Percentiles rank a stretch among this genome's conserved stretches.
phyloP scores from a whole-genome alignment of 192 early-diverging fungal species.

The Dissophora globulifera region DNA sequence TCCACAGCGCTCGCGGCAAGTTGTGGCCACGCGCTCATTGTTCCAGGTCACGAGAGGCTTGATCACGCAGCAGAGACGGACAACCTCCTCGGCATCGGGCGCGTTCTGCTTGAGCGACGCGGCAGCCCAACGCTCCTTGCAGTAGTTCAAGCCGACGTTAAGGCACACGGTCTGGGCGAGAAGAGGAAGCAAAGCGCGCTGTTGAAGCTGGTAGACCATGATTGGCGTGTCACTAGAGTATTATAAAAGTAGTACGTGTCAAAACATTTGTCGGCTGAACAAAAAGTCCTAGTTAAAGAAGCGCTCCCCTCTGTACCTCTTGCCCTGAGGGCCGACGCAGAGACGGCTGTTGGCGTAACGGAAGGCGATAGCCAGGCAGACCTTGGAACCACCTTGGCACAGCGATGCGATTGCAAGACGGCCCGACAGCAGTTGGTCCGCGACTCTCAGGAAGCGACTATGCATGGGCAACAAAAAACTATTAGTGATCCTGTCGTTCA shows the following conservation, averaged over 20 bases:
- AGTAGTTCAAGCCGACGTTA: slow-evolving; percentile 84
- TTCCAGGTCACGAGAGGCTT: slow-evolving; percentile 83
- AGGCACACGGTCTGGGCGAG: slow-evolving; percentile 71
- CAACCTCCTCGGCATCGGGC: slow-evolving; percentile 67
- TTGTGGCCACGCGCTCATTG: slow-evolving; percentile 73
- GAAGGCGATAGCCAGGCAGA: slow-evolving; percentile 71
- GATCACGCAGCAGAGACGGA: slow-evolving; percentile 80
- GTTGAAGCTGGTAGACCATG: slow-evolving; percentile 81
- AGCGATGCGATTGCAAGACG: slow-evolving; percentile 76
- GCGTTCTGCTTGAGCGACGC: slow-evolving; percentile 50
- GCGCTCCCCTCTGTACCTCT: no score
- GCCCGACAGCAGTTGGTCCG: slow-evolving; percentile 79
- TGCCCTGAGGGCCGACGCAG: slow-evolving; percentile 80
- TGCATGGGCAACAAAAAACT: no score
- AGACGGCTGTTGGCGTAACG: slow-evolving; percentile 75
- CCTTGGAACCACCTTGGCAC: slow-evolving; percentile 75
- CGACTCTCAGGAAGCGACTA: slow-evolving; percentile 80
- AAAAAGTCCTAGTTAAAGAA: no score
- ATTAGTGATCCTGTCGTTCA: not conserved
- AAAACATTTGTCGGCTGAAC: no score
- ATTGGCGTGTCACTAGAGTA: slow-evolving; percentile 72
- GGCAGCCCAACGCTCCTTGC: slow-evolving; percentile 72
- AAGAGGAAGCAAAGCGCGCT: slow-evolving; percentile 76
- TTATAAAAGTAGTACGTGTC: not conserved
- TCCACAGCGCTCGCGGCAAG: slow-evolving; percentile 79